A percentile compares a stretch with the other conserved stretches of the same genome.
These are phyloP conservation scores for Mollisiaceae sp. DNA, from an alignment of 2,329 filamentous ascomycete species.

Conservation along the genomic window DNA sequence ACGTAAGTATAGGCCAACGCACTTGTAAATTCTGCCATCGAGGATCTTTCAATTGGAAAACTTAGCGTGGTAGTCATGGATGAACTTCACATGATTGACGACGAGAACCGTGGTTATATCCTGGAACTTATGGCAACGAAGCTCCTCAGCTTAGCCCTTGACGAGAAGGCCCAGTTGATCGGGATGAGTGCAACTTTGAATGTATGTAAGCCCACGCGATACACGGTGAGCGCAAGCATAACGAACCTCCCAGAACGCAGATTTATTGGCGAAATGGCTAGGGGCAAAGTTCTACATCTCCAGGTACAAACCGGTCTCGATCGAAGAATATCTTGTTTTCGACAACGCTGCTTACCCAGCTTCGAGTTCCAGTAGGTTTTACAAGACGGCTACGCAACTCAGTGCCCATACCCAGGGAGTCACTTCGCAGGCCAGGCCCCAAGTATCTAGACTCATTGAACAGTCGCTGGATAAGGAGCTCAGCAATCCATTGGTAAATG, in stretches of 20 bases:
- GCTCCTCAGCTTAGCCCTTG: slow-evolving; percentile 14
- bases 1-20: slow-evolving; percentile 66
- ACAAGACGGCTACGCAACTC: slow-evolving; percentile 61
- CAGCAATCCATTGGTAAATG: slow-evolving; percentile 67
- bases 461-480: slow-evolving; percentile 65
- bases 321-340: slow-evolving; percentile 76
- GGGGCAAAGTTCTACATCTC: slow-evolving; percentile 73
- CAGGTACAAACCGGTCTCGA: slow-evolving; percentile 74
- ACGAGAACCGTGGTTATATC: slow-evolving; percentile 77
- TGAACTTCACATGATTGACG: slow-evolving; percentile 83
- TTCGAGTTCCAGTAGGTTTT: slow-evolving; percentile 60
- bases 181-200: slow-evolving; percentile 83
- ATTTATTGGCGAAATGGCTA: slow-evolving; percentile 72
- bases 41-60: slow-evolving; percentile 67
- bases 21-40: slow-evolving; percentile 74
- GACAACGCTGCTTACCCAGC: slow-evolving; percentile 71
- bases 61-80: slow-evolving; percentile 74
- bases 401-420: slow-evolving; percentile 42
- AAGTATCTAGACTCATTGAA: slow-evolving; percentile 55
- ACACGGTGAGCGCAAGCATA: not conserved
- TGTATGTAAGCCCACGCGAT: slow-evolving; percentile 48
- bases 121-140: slow-evolving; percentile 54
- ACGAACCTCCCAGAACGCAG: slow-evolving; percentile 62
- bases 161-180: slow-evolving; percentile 21
- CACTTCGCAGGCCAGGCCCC: slow-evolving; percentile 44